phyloP scores from a whole-genome alignment of 768 basidiomycete genomes.

The Phanerodontia chrysosporium region DNA sequence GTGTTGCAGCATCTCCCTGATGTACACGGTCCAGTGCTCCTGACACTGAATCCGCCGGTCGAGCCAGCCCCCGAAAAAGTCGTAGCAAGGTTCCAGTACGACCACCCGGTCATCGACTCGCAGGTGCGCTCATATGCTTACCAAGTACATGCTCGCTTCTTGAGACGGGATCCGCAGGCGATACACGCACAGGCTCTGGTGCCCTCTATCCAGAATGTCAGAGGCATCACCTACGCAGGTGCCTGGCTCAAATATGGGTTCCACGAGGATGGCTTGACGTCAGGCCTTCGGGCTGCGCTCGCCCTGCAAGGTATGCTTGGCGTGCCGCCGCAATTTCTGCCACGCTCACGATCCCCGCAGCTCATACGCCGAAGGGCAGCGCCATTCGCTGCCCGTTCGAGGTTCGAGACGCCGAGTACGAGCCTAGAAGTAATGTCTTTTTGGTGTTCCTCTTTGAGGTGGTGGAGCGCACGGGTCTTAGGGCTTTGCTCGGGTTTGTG shows the following conservation, averaged over 20 bases:
- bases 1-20: conserved; percentile 68
- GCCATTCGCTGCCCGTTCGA: background rate
- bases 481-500: background rate
- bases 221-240: conserved; percentile 58
- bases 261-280: conserved; percentile 74
- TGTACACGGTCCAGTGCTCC: conserved; percentile 57
- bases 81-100: conserved; percentile 52
- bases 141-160: background rate
- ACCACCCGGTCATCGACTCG: conserved; percentile 62
- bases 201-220: conserved; percentile 53
- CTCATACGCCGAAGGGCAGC: background rate
- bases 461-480: background rate
- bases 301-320: conserved; percentile 18
- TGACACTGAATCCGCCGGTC: conserved; percentile 71
- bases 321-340: no score
- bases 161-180: conserved; percentile 32
- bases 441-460: background rate
- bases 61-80: conserved; percentile 37
- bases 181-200: conserved; percentile 52
- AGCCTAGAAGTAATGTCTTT: background rate
- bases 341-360: background rate
- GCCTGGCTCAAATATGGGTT: conserved; percentile 78
- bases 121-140: conserved; percentile 30
- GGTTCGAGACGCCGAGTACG: background rate
- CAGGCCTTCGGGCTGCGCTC: conserved; percentile 35